Percentiles rank a stretch among this genome's conserved stretches.
phyloP scores from a whole-genome alignment of 371 early-diverging fungal genomes.

The Nematocida minor region DNA sequence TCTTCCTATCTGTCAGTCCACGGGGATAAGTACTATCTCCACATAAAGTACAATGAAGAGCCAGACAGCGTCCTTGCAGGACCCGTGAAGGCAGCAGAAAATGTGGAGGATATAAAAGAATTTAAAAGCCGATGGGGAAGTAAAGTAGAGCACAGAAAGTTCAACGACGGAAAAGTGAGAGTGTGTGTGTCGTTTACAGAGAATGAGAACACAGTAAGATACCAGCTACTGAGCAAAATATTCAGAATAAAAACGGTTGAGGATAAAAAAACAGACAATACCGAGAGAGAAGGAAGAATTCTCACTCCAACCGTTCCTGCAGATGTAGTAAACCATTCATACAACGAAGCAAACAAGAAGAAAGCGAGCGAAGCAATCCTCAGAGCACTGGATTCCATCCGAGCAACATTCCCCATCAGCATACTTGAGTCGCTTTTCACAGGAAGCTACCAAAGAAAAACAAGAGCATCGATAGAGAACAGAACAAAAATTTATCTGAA shows the following conservation, averaged over 20 bases:
- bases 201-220: not conserved
- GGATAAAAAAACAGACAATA: not conserved
- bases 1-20: slow-evolving; percentile 19
- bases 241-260: not conserved
- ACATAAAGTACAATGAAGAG: slow-evolving; percentile 23
- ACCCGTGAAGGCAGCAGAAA: not conserved
- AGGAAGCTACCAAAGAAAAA: not conserved
- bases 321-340: not conserved
- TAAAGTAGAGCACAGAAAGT: slow-evolving; percentile 32
- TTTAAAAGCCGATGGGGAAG: slow-evolving; percentile 11
- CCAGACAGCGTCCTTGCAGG: not conserved
- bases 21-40: not conserved
- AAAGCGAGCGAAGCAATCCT: not conserved
- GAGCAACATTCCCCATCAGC: not conserved
- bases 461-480: not conserved
- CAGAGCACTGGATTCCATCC: not conserved
- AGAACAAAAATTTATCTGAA: slow-evolving; percentile 1
- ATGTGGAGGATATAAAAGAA: not conserved
- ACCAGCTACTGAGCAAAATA: slow-evolving; percentile 19
- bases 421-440: not conserved
- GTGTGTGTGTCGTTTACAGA: not conserved
- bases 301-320: slow-evolving; percentile 16
- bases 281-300: not conserved
- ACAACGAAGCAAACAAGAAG: not conserved
- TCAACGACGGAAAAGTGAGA: slow-evolving; percentile 37